Evolutionary conservation across 164 flowering plant species (phyloP), one percentile per base, ranked within the genome.

Genomic region (Malania oleifera): DNA sequence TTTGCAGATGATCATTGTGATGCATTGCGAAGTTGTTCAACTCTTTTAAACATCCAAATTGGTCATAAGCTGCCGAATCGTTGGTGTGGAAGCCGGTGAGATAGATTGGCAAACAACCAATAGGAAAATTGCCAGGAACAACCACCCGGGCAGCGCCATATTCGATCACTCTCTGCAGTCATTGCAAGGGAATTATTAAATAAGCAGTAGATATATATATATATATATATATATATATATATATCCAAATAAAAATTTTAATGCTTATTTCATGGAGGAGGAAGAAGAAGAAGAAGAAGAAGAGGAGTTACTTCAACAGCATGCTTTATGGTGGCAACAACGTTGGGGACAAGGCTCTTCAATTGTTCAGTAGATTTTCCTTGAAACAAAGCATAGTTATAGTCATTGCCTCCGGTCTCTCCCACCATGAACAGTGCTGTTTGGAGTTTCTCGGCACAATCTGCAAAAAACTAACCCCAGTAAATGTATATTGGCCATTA

Each of bases 391-490:
- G 74, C 69, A 52, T 61, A 64, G 38, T 52, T 58, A 26, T 61
- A 75, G 54, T 75, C 80, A 46, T 76, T 79, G 12, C 65, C 65
- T 38, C 82, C 82, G 15, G 75, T 70, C 56, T 70, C 78, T 12
- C 80, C 76, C 31, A 72, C 67, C 19, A 79, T 19, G 46, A 79
- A 59, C 1, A 79, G 61, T 7, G 80, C 25, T 0, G 20, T 62
- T 3, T 51, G n/a, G 2, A 71, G 61, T 15, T 50, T 56, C 13
- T 67, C 12, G 0, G 7, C 20, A 47, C 76, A 70, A 19, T 73
- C 77, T 63, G 23, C 22, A 7, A 25, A 28, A n/a, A n/a, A n/a
- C n/a, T n/a, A n/a, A n/a, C n/a, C n/a, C 0, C 9, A 49, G 12
- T 52, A 45, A 7, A 46, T 3, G 26, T 27, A 11, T 11, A n/a